These are phyloP conservation scores for Chimonanthus salicifolius DNA, from an alignment of 164 flowering plant genomes.

Conservation along the genomic window DNA sequence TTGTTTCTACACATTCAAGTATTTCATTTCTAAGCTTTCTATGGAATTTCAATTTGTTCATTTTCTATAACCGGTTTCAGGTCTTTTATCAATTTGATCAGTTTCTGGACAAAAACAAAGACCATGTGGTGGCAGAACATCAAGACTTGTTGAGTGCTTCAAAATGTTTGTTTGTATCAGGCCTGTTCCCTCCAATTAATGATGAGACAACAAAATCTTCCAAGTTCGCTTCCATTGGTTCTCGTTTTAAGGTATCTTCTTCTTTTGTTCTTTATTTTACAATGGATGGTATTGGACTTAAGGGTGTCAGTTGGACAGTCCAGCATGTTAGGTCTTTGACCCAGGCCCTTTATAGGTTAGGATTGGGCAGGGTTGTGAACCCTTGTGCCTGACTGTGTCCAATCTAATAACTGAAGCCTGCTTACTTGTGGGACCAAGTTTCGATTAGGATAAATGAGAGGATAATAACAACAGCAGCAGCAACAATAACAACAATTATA, in stretches of 20 bases:
- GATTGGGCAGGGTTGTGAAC: no score
- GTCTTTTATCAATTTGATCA: slow-evolving; percentile 76
- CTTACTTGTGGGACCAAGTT: no score
- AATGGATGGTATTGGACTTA: no score
- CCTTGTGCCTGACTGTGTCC: no score
- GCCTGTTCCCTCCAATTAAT: slow-evolving; percentile 62
- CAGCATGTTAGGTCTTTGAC: background rate
- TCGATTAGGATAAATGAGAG: no score
- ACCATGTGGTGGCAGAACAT: slow-evolving; percentile 86
- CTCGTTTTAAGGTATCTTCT: slow-evolving; percentile 70
- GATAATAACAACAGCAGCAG: no score
- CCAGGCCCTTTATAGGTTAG: background rate
- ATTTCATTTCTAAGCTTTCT: background rate
- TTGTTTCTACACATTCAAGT: background rate
- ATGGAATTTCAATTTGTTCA: background rate
- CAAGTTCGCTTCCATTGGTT: slow-evolving; percentile 84
- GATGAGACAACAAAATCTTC: slow-evolving; percentile 58
- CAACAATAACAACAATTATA: no score
- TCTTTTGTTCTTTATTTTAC: background rate
- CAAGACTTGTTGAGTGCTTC: slow-evolving; percentile 78
- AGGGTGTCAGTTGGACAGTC: background rate
- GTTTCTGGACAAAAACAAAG: slow-evolving; percentile 93
- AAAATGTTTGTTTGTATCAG: slow-evolving; percentile 64
- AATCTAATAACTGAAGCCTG: no score
- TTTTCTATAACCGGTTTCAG: slow-evolving; percentile 39